Evolutionary conservation across 352 stramenopile species (phyloP).

Genomic region (Phytophthora pseudosyringae): DNA sequence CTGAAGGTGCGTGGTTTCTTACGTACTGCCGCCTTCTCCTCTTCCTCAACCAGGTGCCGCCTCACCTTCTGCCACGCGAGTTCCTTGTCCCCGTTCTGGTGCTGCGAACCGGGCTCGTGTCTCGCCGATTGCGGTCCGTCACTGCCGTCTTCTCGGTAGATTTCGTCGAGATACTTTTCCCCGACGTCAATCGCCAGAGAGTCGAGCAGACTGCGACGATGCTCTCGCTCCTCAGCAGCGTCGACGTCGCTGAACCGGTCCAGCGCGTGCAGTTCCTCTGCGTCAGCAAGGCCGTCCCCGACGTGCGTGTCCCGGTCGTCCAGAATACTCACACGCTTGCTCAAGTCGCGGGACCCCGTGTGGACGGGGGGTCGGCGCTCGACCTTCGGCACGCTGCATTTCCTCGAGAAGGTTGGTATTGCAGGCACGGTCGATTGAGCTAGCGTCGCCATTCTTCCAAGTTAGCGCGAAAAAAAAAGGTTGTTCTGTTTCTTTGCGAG

Average conservation of each 20-base stretch:
- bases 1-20: constrained; percentile 11
- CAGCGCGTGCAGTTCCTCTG: neutral
- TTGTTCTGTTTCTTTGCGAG: no score
- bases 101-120: neutral
- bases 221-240: neutral
- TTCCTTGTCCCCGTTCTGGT: constrained; percentile 26
- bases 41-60: constrained; percentile 37
- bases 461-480: no score
- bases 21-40: constrained; percentile 29
- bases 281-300: neutral
- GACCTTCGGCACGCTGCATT: no score
- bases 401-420: no score
- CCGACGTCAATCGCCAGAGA: no score
- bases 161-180: constrained; percentile 45
- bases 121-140: constrained; percentile 23
- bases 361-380: no score
- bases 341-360: no score
- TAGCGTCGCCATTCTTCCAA: no score
- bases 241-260: neutral
- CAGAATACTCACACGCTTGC: no score
- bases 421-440: no score
- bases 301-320: neutral
- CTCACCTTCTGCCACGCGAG: constrained; percentile 43
- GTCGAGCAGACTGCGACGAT: constrained; percentile 26
- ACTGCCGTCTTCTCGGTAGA: constrained; percentile 56